A percentile compares a stretch with the other conserved stretches of the same genome.
Evolutionary conservation across 352 stramenopile species (phyloP).

Genomic region (Pythium vanterpoolii): DNA sequence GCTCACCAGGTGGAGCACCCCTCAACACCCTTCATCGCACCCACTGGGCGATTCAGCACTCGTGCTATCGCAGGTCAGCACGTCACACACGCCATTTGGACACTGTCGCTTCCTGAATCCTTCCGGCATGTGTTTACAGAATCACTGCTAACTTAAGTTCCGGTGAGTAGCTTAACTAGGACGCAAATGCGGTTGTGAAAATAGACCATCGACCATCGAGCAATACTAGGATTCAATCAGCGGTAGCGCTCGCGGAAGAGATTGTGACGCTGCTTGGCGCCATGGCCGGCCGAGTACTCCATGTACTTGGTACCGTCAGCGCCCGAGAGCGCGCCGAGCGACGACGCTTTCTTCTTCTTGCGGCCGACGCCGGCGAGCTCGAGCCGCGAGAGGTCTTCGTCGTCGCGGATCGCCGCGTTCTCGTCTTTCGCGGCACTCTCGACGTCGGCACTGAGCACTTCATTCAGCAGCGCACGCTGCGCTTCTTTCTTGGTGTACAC

Average conservation of each 20-base stretch:
- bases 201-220: background rate
- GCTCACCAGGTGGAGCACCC: no score
- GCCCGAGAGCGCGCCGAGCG: constrained; percentile 71
- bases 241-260: constrained; percentile 83
- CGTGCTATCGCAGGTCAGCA: no score
- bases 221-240: background rate
- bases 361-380: constrained; percentile 42
- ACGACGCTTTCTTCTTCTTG: constrained; percentile 80
- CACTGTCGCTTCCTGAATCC: background rate
- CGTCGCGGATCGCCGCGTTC: constrained; percentile 77
- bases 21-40: background rate
- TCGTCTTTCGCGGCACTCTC: constrained; percentile 81
- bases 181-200: background rate
- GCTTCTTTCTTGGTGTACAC: constrained; percentile 82
- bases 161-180: background rate
- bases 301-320: constrained; percentile 83
- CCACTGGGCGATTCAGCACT: no score
- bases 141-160: background rate
- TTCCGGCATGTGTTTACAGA: background rate
- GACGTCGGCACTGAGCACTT: constrained; percentile 78
- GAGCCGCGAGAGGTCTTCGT: constrained; percentile 76
- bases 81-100: background rate
- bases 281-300: constrained; percentile 81
- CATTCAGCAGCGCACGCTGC: constrained; percentile 69
- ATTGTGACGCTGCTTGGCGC: constrained; percentile 83